Base-by-base conservation (phyloP, 1,284 basidiomycete genomes). In the Rhodofomes roseus region DNA sequence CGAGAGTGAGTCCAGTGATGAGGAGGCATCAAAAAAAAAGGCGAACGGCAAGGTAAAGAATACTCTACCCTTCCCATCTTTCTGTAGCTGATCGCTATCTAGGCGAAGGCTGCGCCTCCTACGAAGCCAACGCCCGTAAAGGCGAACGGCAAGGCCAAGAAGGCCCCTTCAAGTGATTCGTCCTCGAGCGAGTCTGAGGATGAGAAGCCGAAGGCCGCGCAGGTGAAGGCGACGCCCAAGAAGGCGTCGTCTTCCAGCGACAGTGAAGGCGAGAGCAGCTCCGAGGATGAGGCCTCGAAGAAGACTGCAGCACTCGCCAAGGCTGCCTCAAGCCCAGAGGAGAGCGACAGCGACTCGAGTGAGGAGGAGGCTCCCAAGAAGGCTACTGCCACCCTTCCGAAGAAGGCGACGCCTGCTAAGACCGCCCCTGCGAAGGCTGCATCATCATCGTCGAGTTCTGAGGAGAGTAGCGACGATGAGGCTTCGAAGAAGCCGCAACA, bases 171-270 rank as follows among this genome's bases (percentile, higher is more conserved):
- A 9, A 52, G 57, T 34, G 62, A 64, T 40, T 9, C 7, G 25
- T 22, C 22, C n/a, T 39, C 44, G 11, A 58, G 53, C 44, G 59
- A 60, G 31, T 63, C 60, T 41, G 54, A 56, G 20, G 70, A 71
- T 25, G 71, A 73, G 62, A 73, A 74, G 63, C 72, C 75, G 9
- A 77, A 77, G 64, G 72, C 71, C 34, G 71, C 72, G 2, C 74
- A 77, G 60, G 70, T 77, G 58, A 67, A 70, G 57, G 65, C 69
- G 2, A 55, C 72, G 1, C 60, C 63, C 29, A 71, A 70, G 58
- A 72, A 73, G 64, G 61, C 61, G 2, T 62, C 58, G 2, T 59
- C 66, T 8, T 65, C 65, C 63, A 5, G 62, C 66, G 59, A 39
- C 54, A 64, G 39, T 58, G 62, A 57, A 65, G 65, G 18, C 46